These are phyloP conservation scores for Lathyrus sativus DNA, from an alignment of 306 rosid species.

Conservation along the genomic window DNA sequence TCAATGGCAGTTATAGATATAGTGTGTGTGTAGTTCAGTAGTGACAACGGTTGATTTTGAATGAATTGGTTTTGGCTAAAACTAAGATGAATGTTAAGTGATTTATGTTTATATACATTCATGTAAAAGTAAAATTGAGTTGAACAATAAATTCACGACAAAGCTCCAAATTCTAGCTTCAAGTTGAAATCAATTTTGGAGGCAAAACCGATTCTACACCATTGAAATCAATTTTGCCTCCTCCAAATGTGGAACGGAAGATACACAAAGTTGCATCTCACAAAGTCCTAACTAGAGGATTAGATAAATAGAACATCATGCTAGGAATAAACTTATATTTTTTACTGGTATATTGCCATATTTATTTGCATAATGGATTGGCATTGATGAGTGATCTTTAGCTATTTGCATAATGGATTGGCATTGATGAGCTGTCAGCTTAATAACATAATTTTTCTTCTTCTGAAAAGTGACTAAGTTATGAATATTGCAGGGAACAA, in stretches of 20 bases:
- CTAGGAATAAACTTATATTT: neutral
- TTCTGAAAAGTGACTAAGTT: conserved; percentile 22
- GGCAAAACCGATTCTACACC: neutral
- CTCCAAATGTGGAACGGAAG: neutral
- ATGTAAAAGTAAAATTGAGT: neutral
- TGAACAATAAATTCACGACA: neutral
- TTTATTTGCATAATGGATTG: neutral
- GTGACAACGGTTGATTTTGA: neutral
- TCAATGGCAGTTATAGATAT: conserved; percentile 15
- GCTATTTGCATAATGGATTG: neutral
- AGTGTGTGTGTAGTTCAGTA: neutral
- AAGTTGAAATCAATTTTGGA: neutral
- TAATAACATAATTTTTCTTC: neutral
- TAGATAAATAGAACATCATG: neutral
- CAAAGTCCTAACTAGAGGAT: conserved; percentile 1
- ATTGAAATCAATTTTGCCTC: neutral
- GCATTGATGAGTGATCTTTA: neutral
- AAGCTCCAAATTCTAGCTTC: neutral
- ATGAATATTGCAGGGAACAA: conserved; percentile 68
- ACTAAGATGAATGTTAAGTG: neutral
- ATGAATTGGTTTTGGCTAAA: neutral
- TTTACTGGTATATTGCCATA: neutral
- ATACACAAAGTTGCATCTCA: neutral
- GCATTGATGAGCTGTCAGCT: neutral
- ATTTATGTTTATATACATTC: neutral